These are phyloP conservation scores for Ceratocystis papillata DNA, from an alignment of 2,329 filamentous ascomycete genomes.

Conservation along the genomic window DNA sequence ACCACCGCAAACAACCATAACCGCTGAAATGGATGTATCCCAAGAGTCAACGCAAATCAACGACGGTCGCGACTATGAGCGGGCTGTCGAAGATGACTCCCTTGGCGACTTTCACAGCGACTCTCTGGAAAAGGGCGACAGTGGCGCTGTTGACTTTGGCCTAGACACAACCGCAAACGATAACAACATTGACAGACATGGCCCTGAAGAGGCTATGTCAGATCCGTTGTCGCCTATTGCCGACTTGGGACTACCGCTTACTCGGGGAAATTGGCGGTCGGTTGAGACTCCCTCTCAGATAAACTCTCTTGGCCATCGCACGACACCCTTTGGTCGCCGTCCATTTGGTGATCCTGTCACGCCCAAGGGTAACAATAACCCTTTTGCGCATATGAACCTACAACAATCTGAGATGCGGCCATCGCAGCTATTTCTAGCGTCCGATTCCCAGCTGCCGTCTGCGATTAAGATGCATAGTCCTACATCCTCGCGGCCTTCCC, in stretches of 20 bases:
- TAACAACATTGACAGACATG: constrained; percentile 35
- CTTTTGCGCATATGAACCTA: constrained; percentile 32
- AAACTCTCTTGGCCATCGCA: constrained; percentile 27
- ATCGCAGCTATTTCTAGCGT: constrained; percentile 45
- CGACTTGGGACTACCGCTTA: constrained; percentile 33
- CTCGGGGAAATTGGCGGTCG: constrained; percentile 34
- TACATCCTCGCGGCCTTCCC: constrained; percentile 49
- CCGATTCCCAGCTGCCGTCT: constrained; percentile 40
- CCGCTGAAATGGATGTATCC: constrained; percentile 21
- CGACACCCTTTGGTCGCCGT: constrained; percentile 30
- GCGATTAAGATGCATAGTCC: constrained; percentile 42
- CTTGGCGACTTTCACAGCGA: constrained; percentile 26
- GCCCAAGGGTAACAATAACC: constrained; percentile 40
- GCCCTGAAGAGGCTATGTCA: constrained; percentile 31
- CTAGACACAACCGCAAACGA: constrained; percentile 34
- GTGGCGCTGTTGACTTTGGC: constrained; percentile 27
- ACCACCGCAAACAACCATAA: constrained; percentile 8
- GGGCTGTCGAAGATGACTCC: constrained; percentile 30
- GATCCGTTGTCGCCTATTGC: constrained; percentile 30
- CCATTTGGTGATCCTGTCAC: constrained; percentile 36
- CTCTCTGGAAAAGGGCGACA: constrained; percentile 27
- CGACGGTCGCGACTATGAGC: constrained; percentile 46
- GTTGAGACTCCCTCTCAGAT: constrained; percentile 30
- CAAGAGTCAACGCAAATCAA: constrained; percentile 45
- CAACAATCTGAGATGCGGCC: constrained; percentile 26